Base-by-base conservation (phyloP, 192 early-diverging fungal species). In the Coemansia sp. region DNA sequence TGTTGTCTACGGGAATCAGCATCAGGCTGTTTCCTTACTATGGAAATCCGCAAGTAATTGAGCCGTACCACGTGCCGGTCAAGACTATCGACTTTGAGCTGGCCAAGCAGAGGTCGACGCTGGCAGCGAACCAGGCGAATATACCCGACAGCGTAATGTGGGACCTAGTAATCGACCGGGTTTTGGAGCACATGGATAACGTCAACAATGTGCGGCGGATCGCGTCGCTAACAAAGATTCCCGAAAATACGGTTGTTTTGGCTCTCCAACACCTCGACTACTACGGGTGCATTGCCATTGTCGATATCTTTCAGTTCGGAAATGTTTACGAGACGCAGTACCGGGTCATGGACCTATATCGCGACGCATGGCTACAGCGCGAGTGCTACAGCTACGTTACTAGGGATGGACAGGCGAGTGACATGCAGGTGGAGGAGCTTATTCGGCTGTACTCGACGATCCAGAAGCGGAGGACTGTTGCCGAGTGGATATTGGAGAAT, bases 251-350 rank as follows among this genome's bases (percentile, higher is more conserved):
- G 38, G 93, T 94, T 2, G 65, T 93, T 27, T 71, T 90, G 60
- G 91, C 93, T 39, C 89, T 99, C 42, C 88, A 94, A 60, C 98
- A 99, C 70, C 68, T 99, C 32, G 70, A 96, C 82, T 97, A 92
- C 76, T 98, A 94, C 73, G 95, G 95, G 7, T 96, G 94, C 64
- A 91, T 97, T 27, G 88, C 87, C 35, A 69, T 98, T 77, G 88
- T 93, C 5, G 96, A 98, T 63, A 90, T 99, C 20, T 98, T 98
- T 76, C 93, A 97, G 87, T 99, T 96, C 70, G 86, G 89, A 64
- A 99, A 99, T 68, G 76, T 96, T 0, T 99, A 99, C 68, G 78
- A 81, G 63, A 29, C 62, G 6, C 69, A 69, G 73, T 53, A 71
- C 59, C 74, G 65, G 27, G 32, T 96, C 31, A 77, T 94, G 43